Base-by-base conservation (phyloP, 768 basidiomycete genomes). In the Xerocomus potaroensis region DNA sequence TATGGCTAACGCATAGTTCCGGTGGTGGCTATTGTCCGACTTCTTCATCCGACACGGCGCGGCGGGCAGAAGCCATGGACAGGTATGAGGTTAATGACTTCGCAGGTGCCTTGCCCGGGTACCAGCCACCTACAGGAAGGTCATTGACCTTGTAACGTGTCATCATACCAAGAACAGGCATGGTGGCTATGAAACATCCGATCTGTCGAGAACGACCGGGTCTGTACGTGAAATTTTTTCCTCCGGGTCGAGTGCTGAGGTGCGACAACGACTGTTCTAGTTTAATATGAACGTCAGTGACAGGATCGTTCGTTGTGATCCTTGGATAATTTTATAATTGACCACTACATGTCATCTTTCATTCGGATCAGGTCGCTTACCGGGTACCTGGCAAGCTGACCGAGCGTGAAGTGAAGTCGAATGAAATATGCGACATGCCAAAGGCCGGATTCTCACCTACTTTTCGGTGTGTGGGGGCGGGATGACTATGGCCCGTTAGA, bases 361-460 rank as follows among this genome's bases (percentile, higher is more conserved):
- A 37, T 61, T 55, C 53, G 61, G 56, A 61, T 55, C 61, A 53
- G 48, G 52, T 51, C 58, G 37, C 29, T 34, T 18, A 21, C 35
- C 40, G 50, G 50, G 45, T 35, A 51, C 50, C 23, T 34, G 23
- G 37, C 33, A 31, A 27, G 42, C 31, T 41, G 37, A 27, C 16
- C 15, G 26, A 39, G 37, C 30, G 37, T 45, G 43, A 47, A 35
- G 26, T 8, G 8, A 45, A n/a, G 33, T 49, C 26, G 14, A 32
- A 18, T 19, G 42, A 27, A n/a, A n/a, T n/a, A 37, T 27, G 10
- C 21, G 38, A 22, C 50, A n/a, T n/a, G n/a, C n/a, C n/a, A n/a
- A 15, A 41, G 48, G 34, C 23, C 10, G 14, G 57, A 54, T 52
- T 50, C 61, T 38, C 55, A 10, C 27, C 29, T 23, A 16, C 36